phyloP scores from a whole-genome alignment of 1,139 yeast genomes.

The Candida sp. region DNA sequence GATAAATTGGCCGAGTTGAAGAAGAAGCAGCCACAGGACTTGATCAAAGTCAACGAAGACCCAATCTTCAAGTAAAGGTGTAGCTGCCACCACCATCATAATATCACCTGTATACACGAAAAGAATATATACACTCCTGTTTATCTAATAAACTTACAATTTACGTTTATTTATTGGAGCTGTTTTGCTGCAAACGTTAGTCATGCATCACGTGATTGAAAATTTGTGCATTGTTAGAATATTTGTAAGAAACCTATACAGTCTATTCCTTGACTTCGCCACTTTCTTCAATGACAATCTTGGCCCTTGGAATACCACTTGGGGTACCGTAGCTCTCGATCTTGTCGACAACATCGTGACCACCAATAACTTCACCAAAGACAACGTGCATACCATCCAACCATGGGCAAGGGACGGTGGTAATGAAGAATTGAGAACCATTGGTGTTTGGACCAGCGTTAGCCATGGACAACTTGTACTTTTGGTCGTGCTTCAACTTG shows the following conservation, averaged over 20 bases:
- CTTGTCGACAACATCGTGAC: conserved; percentile 90
- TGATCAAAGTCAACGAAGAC: conserved; percentile 38
- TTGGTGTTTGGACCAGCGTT: conserved; percentile 99
- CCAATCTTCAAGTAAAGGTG: conserved; percentile 28
- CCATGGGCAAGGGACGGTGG: conserved; percentile 97
- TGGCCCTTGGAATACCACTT: conserved; percentile 30
- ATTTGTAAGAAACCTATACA: neutral
- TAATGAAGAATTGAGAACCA: conserved; percentile 99
- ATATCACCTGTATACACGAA: conserved; percentile 1
- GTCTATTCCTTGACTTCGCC: conserved; percentile 27
- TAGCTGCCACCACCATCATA: conserved; percentile 17
- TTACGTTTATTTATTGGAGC: too few relatives aligned
- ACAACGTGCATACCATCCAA: conserved; percentile 99
- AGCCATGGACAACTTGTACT: conserved; percentile 98
- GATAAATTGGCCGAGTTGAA: conserved; percentile 77
- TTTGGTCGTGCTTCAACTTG: conserved; percentile 80
- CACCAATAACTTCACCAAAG: conserved; percentile 95
- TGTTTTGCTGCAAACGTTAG: too few relatives aligned
- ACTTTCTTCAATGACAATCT: conserved; percentile 42
- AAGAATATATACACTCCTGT: neutral
- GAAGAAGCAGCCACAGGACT: conserved; percentile 50
- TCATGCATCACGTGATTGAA: too few relatives aligned
- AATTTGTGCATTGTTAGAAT: too few relatives aligned
- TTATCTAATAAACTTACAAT: neutral
- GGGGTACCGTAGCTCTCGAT: conserved; percentile 52